phyloP scores from a whole-genome alignment of 176 grass and related monocot species.

The Phoenix dactylifera region DNA sequence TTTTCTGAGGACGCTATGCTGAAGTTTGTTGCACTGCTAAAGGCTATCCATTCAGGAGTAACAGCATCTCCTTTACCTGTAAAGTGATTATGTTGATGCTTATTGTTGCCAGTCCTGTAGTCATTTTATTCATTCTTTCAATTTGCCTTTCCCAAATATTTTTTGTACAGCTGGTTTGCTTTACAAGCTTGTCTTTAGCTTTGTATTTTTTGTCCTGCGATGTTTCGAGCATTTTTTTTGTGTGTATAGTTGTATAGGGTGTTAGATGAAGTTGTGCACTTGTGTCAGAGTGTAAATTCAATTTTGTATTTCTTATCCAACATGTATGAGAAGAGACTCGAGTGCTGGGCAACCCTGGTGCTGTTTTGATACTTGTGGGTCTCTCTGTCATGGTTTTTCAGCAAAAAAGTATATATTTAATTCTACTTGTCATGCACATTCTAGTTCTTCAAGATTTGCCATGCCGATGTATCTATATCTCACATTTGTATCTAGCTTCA shows the following conservation, averaged over 20 bases:
- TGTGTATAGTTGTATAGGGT: neutral
- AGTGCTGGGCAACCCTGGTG: no score
- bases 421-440: no score
- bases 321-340: no score
- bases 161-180: conserved; percentile 21
- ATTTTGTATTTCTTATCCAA: no score
- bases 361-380: no score
- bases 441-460: no score
- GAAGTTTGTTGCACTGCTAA: conserved; percentile 77
- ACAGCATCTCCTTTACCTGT: conserved; percentile 49
- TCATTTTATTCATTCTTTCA: conserved; percentile 85
- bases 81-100: conserved; percentile 59
- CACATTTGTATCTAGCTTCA: no score
- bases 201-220: conserved; percentile 4
- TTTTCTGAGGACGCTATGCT: conserved; percentile 57
- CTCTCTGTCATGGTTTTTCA: no score
- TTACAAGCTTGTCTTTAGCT: conserved; percentile 2
- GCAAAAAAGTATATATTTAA: no score
- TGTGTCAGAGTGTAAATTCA: no score
- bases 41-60: conserved; percentile 45
- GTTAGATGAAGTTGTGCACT: no score
- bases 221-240: conserved; percentile 3
- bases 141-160: conserved; percentile 2
- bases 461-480: no score
- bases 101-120: conserved; percentile 24